Evolutionary conservation across 2,329 filamentous ascomycete species (phyloP), one percentile per base, ranked within the genome.

Genomic region (Trichophyton benhamiae): DNA sequence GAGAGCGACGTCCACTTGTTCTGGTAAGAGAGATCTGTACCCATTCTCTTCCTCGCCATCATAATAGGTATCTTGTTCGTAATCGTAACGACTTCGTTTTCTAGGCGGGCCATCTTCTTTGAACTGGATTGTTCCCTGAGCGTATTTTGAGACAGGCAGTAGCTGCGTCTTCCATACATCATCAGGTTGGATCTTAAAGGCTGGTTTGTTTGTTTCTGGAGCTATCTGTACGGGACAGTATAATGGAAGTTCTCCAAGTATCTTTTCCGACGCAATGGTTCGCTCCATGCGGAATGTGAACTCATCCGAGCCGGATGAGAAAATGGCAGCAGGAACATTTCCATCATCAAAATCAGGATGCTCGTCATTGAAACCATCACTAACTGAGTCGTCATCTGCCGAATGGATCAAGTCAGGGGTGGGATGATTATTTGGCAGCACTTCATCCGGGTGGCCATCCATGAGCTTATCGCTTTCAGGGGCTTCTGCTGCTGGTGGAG

Each of bases 51-150:
- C 75, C 38, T 85, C 84, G 25, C 83, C 79, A 20, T 85, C 81
- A 52, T 52, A 2, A 52, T n/a, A 15, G 8, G 27, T n/a, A 22
- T 52, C 48, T 27, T 52, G 48, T 25, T 52, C 48, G 67, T 95
- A 94, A 61, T 87, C 82, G 68, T 87, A 97, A n/a, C 92, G 84
- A 67, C 89, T 91, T 61, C 85, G 85, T 74, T 91, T 96, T 59
- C 79, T 80, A 0, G 85, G 85, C 7, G 87, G 87, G 1, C 83
- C 82, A 46, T 82, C 80, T 3, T 82, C 77, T 11, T 81, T 80
- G 17, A 95, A 81, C 27, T 85, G 83, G 72, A 97, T 85, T 66
- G 89, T 88, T 7, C 89, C 88, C 62, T 88, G 85, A 0, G 91
- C 87, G 71, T 88, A 96, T 71, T 91, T 96, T 68, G 89, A 96